Conservation (phyloP, 2,329 filamentous ascomycete genomes). For the Acrocalymma vagum region DNA sequence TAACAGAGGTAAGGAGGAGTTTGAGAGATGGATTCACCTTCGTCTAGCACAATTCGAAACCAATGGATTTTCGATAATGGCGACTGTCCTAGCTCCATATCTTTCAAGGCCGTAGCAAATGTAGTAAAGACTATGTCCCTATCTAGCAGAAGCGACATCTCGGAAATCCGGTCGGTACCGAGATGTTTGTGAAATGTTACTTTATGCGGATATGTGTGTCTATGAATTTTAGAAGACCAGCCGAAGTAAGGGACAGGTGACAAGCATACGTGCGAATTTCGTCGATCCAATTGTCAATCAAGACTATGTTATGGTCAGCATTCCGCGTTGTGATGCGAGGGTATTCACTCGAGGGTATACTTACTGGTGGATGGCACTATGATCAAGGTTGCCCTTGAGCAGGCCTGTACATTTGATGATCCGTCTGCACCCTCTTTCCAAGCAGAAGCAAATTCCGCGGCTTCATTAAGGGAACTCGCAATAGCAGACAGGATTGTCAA, state of each 20-base stretch:
- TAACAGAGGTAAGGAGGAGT: not conserved
- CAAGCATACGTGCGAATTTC: slow-evolving; percentile 19
- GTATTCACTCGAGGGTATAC: not conserved
- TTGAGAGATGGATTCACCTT: slow-evolving; percentile 26
- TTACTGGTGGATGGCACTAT: slow-evolving; percentile 22
- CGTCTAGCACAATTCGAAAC: slow-evolving; percentile 31
- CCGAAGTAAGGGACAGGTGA: not conserved
- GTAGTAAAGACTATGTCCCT: slow-evolving; percentile 25
- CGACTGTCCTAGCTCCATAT: slow-evolving; percentile 3
- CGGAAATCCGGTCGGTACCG: slow-evolving; percentile 6
- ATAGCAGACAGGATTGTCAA: slow-evolving; percentile 22
- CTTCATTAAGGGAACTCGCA: slow-evolving; percentile 14
- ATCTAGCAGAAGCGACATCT: slow-evolving; percentile 9
- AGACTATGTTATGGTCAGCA: slow-evolving; percentile 7
- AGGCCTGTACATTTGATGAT: not conserved
- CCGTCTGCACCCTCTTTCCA: not conserved
- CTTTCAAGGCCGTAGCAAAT: slow-evolving; percentile 19
- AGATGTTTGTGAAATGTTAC: slow-evolving; percentile 14
- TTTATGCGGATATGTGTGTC: slow-evolving; percentile 8
- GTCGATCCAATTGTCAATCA: slow-evolving; percentile 26
- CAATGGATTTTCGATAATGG: slow-evolving; percentile 19
- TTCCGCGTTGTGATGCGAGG: not conserved
- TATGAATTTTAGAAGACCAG: not conserved
- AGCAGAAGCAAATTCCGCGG: slow-evolving; percentile 7
- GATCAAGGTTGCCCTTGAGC: slow-evolving; percentile 21